A percentile compares a stretch with the other conserved stretches of the same genome.
Evolutionary conservation across 805 yeast genomes (phyloP).

Genomic region (Candida ovalis): DNA sequence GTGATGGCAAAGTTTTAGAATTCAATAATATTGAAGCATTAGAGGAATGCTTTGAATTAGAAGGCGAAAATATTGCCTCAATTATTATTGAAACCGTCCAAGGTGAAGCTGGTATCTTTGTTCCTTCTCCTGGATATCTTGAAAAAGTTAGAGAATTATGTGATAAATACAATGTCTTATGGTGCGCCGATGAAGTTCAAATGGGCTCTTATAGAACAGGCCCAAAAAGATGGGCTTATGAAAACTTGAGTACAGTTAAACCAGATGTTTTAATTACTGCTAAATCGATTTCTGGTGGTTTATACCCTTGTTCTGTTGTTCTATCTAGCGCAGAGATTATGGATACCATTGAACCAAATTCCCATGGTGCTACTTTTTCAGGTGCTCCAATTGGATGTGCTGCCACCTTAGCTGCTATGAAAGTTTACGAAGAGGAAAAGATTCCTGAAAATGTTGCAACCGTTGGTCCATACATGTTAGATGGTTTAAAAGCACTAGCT

Average conservation of each 20-base stretch:
- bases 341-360: conserved; percentile 24
- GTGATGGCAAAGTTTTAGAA: conserved; percentile 26
- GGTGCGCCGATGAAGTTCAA: conserved; percentile 37
- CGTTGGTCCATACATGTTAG: conserved; percentile 18
- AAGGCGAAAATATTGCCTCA: conserved; percentile 33
- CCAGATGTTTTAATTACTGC: conserved; percentile 29
- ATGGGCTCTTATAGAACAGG: conserved; percentile 37
- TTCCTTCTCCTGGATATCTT: conserved; percentile 32
- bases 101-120: conserved; percentile 38
- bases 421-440: conserved; percentile 26
- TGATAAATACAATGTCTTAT: conserved; percentile 27
- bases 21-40: conserved; percentile 27
- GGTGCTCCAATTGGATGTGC: conserved; percentile 29
- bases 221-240: conserved; percentile 32
- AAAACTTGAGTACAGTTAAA: conserved; percentile 26
- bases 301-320: conserved; percentile 25
- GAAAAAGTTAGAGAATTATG: conserved; percentile 32
- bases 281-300: conserved; percentile 29
- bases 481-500: conserved; percentile 16
- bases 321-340: conserved; percentile 20
- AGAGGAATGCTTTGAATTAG: conserved; percentile 24
- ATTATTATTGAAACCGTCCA: conserved; percentile 37
- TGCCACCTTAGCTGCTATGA: conserved; percentile 24
- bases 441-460: conserved; percentile 18
- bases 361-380: conserved; percentile 29